These are phyloP conservation scores for Chlorencoelia australis DNA, from an alignment of 2,329 filamentous ascomycete species.

Conservation along the genomic window DNA sequence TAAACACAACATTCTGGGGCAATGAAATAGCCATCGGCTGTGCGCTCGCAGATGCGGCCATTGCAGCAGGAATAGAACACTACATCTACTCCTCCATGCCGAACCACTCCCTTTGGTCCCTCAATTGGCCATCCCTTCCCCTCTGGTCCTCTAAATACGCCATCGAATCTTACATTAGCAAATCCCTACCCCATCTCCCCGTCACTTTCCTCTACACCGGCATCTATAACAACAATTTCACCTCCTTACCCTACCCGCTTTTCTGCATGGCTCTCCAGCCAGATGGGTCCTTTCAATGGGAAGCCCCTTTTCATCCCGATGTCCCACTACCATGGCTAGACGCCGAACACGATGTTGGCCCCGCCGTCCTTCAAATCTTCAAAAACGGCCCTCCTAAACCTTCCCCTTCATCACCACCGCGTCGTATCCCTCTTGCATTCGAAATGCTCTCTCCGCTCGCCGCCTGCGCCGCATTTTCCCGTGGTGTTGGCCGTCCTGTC, in stretches of 20 bases:
- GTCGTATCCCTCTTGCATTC: constrained; percentile 78
- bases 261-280: constrained; percentile 87
- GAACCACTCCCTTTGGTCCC: constrained; percentile 69
- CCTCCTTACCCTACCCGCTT: constrained; percentile 78
- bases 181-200: constrained; percentile 48
- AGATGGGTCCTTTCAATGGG: constrained; percentile 85
- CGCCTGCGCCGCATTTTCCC: constrained; percentile 70
- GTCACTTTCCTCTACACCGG: constrained; percentile 93
- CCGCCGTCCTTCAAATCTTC: constrained; percentile 85
- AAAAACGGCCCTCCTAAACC: constrained; percentile 85
- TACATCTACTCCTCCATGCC: constrained; percentile 98
- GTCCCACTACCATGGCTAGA: constrained; percentile 90
- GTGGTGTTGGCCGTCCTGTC: constrained; percentile 68
- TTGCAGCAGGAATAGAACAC: constrained; percentile 74
- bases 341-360: constrained; percentile 90
- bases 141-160: constrained; percentile 89
- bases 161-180: constrained; percentile 81
- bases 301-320: constrained; percentile 85
- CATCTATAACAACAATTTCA: constrained; percentile 99
- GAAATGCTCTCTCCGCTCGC: constrained; percentile 77
- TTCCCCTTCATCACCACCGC: constrained; percentile 42
- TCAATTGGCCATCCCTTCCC: constrained; percentile 67
- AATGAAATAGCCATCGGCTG: constrained; percentile 87
- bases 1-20: constrained; percentile 96
- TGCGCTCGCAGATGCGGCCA: constrained; percentile 80